Evolutionary conservation across 441 rosid species (phyloP), one percentile per base, ranked within the genome.

Genomic region (Sinapis alba): DNA sequence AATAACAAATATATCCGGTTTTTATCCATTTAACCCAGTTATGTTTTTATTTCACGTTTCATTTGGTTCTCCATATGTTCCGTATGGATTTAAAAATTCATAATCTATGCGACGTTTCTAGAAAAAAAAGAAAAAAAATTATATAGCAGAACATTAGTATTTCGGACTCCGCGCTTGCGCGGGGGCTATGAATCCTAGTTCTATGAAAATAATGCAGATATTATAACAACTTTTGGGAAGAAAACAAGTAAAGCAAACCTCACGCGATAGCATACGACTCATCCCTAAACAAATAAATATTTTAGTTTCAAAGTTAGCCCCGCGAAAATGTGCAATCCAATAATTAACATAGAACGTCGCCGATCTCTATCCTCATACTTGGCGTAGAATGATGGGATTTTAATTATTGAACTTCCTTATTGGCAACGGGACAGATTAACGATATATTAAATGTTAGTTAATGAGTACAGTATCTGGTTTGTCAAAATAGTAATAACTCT

Each of bases 181-280:
- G n/a, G n/a, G n/a, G n/a, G n/a, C n/a, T n/a, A n/a, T n/a, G n/a
- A n/a, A n/a, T n/a, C n/a, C n/a, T n/a, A n/a, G n/a, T n/a, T n/a
- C n/a, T n/a, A n/a, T n/a, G n/a, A n/a, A n/a, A n/a, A n/a, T n/a
- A n/a, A 6, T 9, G 20, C 6, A 51, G 57, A 59, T 50, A 20
- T 50, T 47, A 58, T 77, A 77, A 59, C 75, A 77, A 77, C 71
- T 71, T 77, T 65, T 59, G 76, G 72, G 68, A 77, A 71, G 72
- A 77, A 59, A 65, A 77, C 72, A 77, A 59, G 80, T 65, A 50
- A 58, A 77, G 72, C 76, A 77, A 77, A 71, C 73, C 73, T 65
- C 69, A 71, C 26, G 58, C 73, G 68, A 19, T 20, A 34, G 77
- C 72, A 45, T 23, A 50, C 9, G 36, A 72, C 24, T 72, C 34